Conservation (phyloP, 179 eudicot species). For the Spergularia azorica region DNA sequence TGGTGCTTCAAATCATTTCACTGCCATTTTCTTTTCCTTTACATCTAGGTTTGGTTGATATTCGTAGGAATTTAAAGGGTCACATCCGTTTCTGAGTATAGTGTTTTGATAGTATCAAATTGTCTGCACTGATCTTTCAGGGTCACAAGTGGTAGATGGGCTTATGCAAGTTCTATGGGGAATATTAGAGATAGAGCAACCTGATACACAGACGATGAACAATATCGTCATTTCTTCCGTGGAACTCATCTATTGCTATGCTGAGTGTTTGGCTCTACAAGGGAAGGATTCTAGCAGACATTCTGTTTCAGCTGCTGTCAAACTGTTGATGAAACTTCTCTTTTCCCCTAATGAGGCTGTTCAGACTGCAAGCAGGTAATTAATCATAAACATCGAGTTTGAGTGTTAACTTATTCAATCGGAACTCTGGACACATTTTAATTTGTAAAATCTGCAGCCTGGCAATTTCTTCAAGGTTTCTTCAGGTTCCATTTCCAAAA, state of each 20-base stretch:
- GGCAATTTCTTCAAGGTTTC: slow-evolving; percentile 98
- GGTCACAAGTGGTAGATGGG: slow-evolving; percentile 90
- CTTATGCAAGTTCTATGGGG: slow-evolving; percentile 99
- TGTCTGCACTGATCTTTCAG: slow-evolving; percentile 39
- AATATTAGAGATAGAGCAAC: slow-evolving; percentile 95
- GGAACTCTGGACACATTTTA: slow-evolving; percentile 18
- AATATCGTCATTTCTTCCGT: slow-evolving; percentile 89
- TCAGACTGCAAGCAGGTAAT: slow-evolving; percentile 98
- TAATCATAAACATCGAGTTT: background rate
- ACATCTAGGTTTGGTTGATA: background rate
- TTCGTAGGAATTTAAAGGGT: background rate
- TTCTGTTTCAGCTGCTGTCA: slow-evolving; percentile 90
- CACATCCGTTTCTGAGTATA: background rate
- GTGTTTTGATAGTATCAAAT: background rate
- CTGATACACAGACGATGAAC: slow-evolving; percentile 96
- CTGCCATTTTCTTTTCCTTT: background rate
- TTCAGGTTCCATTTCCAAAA: slow-evolving; percentile 99
- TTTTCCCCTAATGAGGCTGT: slow-evolving; percentile 92
- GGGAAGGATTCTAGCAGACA: slow-evolving; percentile 62
- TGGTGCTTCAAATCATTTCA: background rate
- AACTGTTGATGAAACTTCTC: slow-evolving; percentile 68
- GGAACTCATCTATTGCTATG: slow-evolving; percentile 95
- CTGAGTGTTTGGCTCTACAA: slow-evolving; percentile 91
- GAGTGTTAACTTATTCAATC: background rate
- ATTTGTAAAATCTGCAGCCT: slow-evolving; percentile 37